Evolutionary conservation across 202 grass and related monocot genomes (phyloP).

Genomic region (Setaria viridis): DNA sequence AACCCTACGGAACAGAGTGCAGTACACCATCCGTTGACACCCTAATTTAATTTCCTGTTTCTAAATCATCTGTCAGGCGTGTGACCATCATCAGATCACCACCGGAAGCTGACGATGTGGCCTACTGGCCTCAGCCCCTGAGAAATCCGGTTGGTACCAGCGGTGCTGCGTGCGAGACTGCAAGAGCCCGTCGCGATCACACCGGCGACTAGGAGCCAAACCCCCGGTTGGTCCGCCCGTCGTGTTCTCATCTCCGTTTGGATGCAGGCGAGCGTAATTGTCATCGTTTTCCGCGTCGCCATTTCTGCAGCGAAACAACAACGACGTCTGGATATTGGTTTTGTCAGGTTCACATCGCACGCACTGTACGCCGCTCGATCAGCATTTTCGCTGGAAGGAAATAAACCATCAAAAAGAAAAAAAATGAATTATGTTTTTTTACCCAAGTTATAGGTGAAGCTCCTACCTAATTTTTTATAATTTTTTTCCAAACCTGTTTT

Average conservation of each 20-base stretch:
- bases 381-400: neutral
- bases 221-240: neutral
- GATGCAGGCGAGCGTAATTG: neutral
- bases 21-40: neutral
- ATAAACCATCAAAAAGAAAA: neutral
- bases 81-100: neutral
- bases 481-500: no score
- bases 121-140: no score
- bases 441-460: no score
- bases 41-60: neutral
- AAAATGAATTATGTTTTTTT: neutral
- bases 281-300: neutral
- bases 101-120: neutral
- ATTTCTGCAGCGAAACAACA: neutral
- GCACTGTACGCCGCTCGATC: neutral
- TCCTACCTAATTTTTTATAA: no score
- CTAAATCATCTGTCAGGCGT: neutral
- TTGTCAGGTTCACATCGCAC: neutral
- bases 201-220: neutral
- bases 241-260: neutral
- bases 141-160: neutral
- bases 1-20: neutral
- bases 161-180: neutral
- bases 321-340: neutral
- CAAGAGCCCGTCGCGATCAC: neutral